Evolutionary conservation across 495 filamentous ascomycete species (phyloP).

Genomic region (Tuber aestivum): DNA sequence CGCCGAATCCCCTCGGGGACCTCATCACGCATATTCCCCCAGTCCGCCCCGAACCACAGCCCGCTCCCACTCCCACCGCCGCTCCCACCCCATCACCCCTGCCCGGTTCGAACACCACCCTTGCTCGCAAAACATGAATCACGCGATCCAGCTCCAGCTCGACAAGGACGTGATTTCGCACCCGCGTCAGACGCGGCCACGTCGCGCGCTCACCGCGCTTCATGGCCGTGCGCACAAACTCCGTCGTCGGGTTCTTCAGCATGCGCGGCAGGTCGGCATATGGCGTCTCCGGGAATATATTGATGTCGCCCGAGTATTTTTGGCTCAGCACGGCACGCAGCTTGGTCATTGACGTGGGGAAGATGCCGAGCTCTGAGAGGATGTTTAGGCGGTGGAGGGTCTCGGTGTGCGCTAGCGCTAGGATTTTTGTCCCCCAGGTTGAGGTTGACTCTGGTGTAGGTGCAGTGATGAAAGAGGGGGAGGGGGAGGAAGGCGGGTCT

Average conservation of each 20-base stretch:
- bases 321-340: slow-evolving; percentile 74
- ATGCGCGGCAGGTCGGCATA: slow-evolving; percentile 69
- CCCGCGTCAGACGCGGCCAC: slow-evolving; percentile 78
- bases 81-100: slow-evolving; percentile 52
- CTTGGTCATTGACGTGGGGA: slow-evolving; percentile 75
- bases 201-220: slow-evolving; percentile 76
- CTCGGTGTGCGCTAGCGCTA: slow-evolving; percentile 74
- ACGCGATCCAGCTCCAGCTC: slow-evolving; percentile 80
- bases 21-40: background rate
- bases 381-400: slow-evolving; percentile 73
- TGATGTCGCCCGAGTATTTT: slow-evolving; percentile 92
- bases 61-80: background rate
- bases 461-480: slow-evolving; percentile 41
- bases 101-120: slow-evolving; percentile 75
- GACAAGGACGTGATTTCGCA: slow-evolving; percentile 76
- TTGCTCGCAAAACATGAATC: slow-evolving; percentile 66
- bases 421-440: slow-evolving; percentile 62
- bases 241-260: slow-evolving; percentile 75
- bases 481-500: slow-evolving; percentile 51
- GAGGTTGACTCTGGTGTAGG: slow-evolving; percentile 40
- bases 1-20: background rate
- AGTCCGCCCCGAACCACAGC: background rate
- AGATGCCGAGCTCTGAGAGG: slow-evolving; percentile 73
- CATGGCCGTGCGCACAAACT: slow-evolving; percentile 78
- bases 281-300: slow-evolving; percentile 75